Percentiles rank a stretch among this genome's conserved stretches.
Evolutionary conservation across 441 rosid genomes (phyloP).

Genomic region (Dalechampia spathulata): DNA sequence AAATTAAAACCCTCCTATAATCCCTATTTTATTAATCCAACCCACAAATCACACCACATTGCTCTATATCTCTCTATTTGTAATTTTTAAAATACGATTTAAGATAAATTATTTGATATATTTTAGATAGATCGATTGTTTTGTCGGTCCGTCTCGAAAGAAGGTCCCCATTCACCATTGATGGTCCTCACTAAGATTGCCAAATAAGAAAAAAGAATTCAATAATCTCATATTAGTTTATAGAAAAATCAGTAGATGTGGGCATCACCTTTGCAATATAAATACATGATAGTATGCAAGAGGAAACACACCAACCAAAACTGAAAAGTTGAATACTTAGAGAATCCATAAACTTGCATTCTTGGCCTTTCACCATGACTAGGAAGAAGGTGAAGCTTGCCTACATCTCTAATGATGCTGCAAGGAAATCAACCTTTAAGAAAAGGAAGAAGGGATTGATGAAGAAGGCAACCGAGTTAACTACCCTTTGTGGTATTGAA

Average conservation of each 20-base stretch:
- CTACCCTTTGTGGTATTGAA: slow-evolving; percentile 43
- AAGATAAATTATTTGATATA: not conserved
- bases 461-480: slow-evolving; percentile 49
- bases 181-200: slow-evolving; percentile 1
- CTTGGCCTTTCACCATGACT: slow-evolving; percentile 28
- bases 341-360: not conserved
- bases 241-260: not conserved
- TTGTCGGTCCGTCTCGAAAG: too few species aligned
- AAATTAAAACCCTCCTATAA: not conserved
- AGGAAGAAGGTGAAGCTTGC: slow-evolving; percentile 58
- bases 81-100: not conserved
- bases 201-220: slow-evolving; percentile 5
- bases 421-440: slow-evolving; percentile 47
- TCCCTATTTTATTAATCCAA: not conserved
- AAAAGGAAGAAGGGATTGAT: slow-evolving; percentile 55
- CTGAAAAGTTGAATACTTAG: too few species aligned
- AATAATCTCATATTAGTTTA: not conserved
- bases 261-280: too few species aligned
- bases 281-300: not conserved
- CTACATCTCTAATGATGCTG: slow-evolving; percentile 38
- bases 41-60: not conserved
- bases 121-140: not conserved
- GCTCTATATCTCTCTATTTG: not conserved
- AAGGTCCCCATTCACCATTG: not conserved
- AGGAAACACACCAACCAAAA: not conserved